Percentiles rank a stretch among this genome's conserved stretches.
Conservation (phyloP, 2,329 filamentous ascomycete species). For the Penicillium sp. region DNA sequence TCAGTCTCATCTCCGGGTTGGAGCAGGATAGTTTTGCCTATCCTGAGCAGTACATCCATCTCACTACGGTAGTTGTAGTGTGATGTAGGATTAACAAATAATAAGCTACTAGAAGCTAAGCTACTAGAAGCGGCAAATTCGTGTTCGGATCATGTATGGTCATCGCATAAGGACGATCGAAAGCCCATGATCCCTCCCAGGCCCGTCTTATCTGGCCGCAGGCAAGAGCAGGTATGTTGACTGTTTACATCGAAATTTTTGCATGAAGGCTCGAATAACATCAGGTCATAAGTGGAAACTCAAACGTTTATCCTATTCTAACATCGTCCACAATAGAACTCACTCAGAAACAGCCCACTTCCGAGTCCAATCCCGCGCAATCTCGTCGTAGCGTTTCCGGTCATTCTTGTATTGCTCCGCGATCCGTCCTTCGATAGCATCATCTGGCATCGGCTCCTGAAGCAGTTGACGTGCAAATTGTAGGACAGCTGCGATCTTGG, state of each 20-base stretch:
- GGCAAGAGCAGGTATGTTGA: background rate
- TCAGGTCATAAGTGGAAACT: conserved; percentile 17
- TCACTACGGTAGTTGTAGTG: too few species aligned
- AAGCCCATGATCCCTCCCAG: background rate
- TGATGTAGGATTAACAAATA: too few species aligned
- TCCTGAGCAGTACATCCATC: too few species aligned
- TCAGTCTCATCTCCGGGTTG: too few species aligned
- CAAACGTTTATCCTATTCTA: conserved; percentile 1
- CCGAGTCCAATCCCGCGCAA: conserved; percentile 71
- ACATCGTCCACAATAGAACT: background rate
- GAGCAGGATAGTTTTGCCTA: too few species aligned
- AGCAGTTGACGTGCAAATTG: conserved; percentile 75
- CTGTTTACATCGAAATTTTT: background rate
- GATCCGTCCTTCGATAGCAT: conserved; percentile 83
- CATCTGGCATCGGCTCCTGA: conserved; percentile 80
- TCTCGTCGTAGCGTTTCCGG: conserved; percentile 70
- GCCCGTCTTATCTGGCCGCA: background rate
- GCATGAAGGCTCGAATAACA: conserved; percentile 12
- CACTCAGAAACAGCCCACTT: conserved; percentile 5
- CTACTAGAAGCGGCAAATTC: background rate
- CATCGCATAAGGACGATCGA: background rate
- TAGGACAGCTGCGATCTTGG: conserved; percentile 74
- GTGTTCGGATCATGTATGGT: background rate
- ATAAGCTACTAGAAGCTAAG: background rate
- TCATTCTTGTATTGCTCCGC: conserved; percentile 80